phyloP scores from a whole-genome alignment of 352 stramenopile species.

The Globisporangium solare region DNA sequence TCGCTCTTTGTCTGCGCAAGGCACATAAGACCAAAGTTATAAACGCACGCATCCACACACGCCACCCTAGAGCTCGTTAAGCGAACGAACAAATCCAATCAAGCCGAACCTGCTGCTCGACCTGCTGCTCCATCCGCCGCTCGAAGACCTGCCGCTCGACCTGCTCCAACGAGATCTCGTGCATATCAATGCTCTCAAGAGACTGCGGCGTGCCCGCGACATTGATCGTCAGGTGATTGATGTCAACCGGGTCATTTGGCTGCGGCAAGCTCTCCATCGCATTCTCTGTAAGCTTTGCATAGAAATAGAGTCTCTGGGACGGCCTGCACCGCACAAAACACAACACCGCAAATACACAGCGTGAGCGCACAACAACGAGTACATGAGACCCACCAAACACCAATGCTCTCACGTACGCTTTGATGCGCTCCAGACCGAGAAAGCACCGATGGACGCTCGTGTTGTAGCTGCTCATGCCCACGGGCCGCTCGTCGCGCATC shows the following conservation, averaged over 20 bases:
- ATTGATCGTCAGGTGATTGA: constrained; percentile 61
- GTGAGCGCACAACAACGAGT: too few relatives aligned
- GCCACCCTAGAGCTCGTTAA: too few relatives aligned
- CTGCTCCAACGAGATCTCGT: constrained; percentile 11
- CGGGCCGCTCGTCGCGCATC: constrained; percentile 68
- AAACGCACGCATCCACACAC: too few relatives aligned
- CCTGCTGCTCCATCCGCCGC: neutral
- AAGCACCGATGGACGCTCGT: constrained; percentile 80
- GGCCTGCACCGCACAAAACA: constrained; percentile 23
- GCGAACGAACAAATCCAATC: neutral
- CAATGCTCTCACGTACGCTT: constrained; percentile 37
- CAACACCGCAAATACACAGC: neutral
- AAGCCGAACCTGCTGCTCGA: too few relatives aligned
- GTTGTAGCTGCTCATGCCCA: constrained; percentile 81
- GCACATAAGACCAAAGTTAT: neutral
- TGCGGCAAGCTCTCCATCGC: constrained; percentile 59
- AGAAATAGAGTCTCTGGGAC: constrained; percentile 71
- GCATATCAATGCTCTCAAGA: constrained; percentile 14
- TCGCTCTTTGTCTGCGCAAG: constrained; percentile 26
- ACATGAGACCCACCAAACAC: too few relatives aligned
- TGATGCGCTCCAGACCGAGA: constrained; percentile 76
- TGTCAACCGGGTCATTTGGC: constrained; percentile 50
- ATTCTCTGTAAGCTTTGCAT: constrained; percentile 77
- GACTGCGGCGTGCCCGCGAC: constrained; percentile 41
- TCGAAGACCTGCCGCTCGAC: neutral